Conservation (phyloP, 2,329 filamentous ascomycete species). For the Cryphonectria nitschkei region DNA sequence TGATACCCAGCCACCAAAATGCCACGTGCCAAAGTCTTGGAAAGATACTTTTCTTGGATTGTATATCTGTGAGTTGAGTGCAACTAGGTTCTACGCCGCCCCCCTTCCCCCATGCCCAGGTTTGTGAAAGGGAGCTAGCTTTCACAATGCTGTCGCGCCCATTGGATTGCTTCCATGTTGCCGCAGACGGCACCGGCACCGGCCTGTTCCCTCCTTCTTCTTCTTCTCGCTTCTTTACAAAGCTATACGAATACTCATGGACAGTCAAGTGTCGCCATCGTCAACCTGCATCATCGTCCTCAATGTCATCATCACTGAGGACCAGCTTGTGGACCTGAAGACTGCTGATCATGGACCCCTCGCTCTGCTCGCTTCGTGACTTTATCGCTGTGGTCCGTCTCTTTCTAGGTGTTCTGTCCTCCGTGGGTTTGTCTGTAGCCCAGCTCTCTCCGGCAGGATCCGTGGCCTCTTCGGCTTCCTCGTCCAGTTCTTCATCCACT, state of each 20-base stretch:
- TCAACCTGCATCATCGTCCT: conserved; percentile 57
- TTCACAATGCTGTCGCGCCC: background rate
- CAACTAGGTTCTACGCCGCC: background rate
- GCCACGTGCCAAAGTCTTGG: background rate
- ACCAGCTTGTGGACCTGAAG: conserved; percentile 67
- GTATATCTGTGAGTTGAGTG: background rate
- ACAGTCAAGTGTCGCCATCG: background rate
- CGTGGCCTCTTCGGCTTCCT: conserved; percentile 45
- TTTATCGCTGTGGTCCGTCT: conserved; percentile 41
- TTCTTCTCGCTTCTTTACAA: background rate
- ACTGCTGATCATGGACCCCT: conserved; percentile 41
- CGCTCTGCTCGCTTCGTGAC: conserved; percentile 32
- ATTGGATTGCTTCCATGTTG: background rate
- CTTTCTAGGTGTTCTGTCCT: conserved; percentile 56
- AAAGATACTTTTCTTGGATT: background rate
- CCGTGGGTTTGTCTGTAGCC: conserved; percentile 64
- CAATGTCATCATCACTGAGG: conserved; percentile 83
- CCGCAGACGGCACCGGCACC: background rate
- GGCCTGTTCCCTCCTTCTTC: background rate
- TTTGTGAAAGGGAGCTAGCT: background rate
- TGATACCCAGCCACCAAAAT: background rate
- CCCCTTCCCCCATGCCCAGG: background rate
- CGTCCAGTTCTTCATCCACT: conserved; percentile 47
- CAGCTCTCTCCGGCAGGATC: conserved; percentile 51
- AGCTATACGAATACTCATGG: background rate